Evolutionary conservation across 1,284 basidiomycete genomes (phyloP).

Genomic region (Apiotrichum gracile): DNA sequence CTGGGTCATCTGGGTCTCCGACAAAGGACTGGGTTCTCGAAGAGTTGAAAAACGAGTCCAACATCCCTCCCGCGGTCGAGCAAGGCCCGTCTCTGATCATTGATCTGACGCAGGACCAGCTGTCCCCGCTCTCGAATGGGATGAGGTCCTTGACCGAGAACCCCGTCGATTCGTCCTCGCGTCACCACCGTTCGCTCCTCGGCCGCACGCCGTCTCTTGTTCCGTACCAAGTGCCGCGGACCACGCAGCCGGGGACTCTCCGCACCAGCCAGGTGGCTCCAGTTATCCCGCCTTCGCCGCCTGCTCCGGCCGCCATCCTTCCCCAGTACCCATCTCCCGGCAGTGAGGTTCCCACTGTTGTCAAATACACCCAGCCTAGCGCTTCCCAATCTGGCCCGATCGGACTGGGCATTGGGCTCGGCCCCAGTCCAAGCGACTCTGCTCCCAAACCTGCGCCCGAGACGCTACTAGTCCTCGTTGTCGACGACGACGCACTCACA

Average conservation of each 20-base stretch:
- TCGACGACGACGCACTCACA: slow-evolving; percentile 57
- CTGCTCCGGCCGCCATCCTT: neutral
- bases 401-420: neutral
- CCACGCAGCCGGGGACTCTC: neutral
- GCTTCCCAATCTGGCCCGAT: neutral
- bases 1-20: neutral
- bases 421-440: neutral
- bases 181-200: neutral
- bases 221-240: neutral
- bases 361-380: too few species aligned
- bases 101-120: too few species aligned
- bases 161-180: neutral
- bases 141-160: too few species aligned
- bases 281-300: neutral
- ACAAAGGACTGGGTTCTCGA: too few species aligned
- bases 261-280: neutral
- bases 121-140: too few species aligned
- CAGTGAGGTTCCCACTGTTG: neutral
- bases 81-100: too few species aligned
- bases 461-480: slow-evolving; percentile 28
- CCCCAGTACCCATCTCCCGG: neutral
- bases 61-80: too few species aligned
- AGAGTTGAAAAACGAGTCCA: too few species aligned
- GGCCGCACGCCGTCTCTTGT: neutral
- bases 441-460: slow-evolving; percentile 8